Base-by-base conservation (phyloP, 805 yeast genomes). In the Lachancea waltii region DNA sequence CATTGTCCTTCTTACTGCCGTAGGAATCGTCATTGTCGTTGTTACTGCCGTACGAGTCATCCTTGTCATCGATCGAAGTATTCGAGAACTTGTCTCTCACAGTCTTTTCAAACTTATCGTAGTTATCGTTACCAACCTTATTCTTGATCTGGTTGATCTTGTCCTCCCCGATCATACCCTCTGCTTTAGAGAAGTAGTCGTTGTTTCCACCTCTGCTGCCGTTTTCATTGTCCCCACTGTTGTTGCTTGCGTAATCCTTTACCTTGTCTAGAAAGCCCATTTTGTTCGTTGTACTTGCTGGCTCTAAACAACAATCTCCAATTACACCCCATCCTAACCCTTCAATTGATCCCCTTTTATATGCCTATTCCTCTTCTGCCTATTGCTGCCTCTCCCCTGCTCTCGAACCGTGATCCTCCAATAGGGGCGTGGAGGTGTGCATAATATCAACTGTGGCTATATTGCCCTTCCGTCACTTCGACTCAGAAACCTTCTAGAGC, bases 221-320 rank as follows among this genome's bases (percentile, higher is more conserved):
- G 23, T 27, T 34, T 17, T 38, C 39, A 53, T 45, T 33, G 59
- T 58, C 44, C 10, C 34, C 34, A 28, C 41, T 38, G 43, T 42
- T 41, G 35, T 48, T 47, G 30, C 44, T 41, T 29, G 63, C 56
- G 35, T 59, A 59, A 19, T 65, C 60, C 52, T 64, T 68, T 30
- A 65, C 69, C 38, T 52, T 56, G 46, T 68, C 72, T 47, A 69
- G 64, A 38, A 69, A 54, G 41, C 73, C 73, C 72, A 67, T 67
- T 45, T 24, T 23, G 26, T 4, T 23, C 13, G 26, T 11, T 23
- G 13, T 11, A 23, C 13, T 11, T 13, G 26, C n/a, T n/a, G n/a
- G n/a, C n/a, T n/a, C n/a, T n/a, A n/a, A n/a, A n/a, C n/a, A n/a
- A n/a, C n/a, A n/a, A n/a, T n/a, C n/a, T n/a, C n/a, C n/a, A n/a